A percentile compares a stretch with the other conserved stretches of the same genome.
Conservation (phyloP, 331 rosid species). For the Erythrophleum ivorense region DNA sequence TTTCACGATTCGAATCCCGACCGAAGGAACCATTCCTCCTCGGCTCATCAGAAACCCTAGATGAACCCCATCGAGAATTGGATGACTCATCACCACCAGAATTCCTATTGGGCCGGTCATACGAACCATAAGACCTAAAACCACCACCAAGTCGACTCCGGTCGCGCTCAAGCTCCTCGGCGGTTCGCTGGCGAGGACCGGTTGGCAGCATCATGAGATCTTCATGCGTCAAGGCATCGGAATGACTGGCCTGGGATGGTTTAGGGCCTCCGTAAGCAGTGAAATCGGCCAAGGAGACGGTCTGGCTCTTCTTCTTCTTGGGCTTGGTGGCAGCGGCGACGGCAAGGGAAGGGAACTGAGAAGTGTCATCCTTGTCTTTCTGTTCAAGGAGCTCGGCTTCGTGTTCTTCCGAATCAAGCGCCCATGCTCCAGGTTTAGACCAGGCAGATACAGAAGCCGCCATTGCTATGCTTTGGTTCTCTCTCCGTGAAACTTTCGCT, state of each 20-base stretch:
- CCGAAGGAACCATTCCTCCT: conserved; percentile 57
- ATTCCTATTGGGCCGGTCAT: conserved; percentile 51
- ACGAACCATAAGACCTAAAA: conserved; percentile 53
- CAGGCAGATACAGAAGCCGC: conserved; percentile 91
- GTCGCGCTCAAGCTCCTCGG: conserved; percentile 82
- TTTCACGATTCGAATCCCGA: conserved; percentile 62
- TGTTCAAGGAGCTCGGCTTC: conserved; percentile 76
- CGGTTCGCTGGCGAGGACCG: conserved; percentile 86
- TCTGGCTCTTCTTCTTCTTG: conserved; percentile 85
- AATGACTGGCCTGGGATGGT: conserved; percentile 12
- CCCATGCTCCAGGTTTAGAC: conserved; percentile 97
- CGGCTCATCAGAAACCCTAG: conserved; percentile 73
- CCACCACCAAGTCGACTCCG: conserved; percentile 69
- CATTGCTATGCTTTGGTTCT: conserved; percentile 53
- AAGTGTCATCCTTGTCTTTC: conserved; percentile 23
- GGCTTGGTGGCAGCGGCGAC: conserved; percentile 76
- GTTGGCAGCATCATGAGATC: conserved; percentile 73
- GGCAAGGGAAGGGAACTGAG: conserved; percentile 83
- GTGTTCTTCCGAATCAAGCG: conserved; percentile 76
- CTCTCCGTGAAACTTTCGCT: background rate
- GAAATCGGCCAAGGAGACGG: conserved; percentile 70
- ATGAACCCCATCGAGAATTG: conserved; percentile 73
- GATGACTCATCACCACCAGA: conserved; percentile 64
- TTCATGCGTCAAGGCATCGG: conserved; percentile 41
- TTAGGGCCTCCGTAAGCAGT: conserved; percentile 50